Conservation (phyloP, 1,139 yeast genomes). For the Saccharomyces hybrid region DNA sequence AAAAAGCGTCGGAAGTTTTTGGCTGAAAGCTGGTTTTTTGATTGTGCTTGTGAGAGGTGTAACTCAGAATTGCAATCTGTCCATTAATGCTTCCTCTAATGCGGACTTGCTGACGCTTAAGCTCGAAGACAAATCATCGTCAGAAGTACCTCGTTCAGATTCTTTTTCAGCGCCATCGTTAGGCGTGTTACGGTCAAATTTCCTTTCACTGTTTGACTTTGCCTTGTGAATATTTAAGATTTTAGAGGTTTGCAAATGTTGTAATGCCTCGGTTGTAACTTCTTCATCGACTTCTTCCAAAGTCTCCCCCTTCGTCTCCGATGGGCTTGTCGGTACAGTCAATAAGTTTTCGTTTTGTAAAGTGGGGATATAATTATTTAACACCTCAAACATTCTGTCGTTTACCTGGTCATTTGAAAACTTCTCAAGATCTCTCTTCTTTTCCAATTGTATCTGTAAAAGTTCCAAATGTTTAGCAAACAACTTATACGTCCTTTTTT, state of each 20-base stretch:
- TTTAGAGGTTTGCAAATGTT: conserved; percentile 24
- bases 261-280: conserved; percentile 13
- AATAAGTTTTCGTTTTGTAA: neutral
- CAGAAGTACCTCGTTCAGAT: conserved; percentile 9
- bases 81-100: conserved; percentile 39
- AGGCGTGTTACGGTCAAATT: conserved; percentile 3
- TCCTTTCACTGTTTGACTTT: conserved; percentile 6
- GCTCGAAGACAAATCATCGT: conserved; percentile 24
- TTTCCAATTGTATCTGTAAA: conserved; percentile 21
- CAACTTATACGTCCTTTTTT: conserved; percentile 25
- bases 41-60: conserved; percentile 50
- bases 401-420: neutral
- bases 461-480: conserved; percentile 25
- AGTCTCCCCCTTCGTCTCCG: neutral
- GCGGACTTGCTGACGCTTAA: conserved; percentile 40
- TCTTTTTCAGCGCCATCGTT: conserved; percentile 3
- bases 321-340: neutral
- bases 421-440: conserved; percentile 10
- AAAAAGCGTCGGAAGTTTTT: conserved; percentile 40
- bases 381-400: neutral
- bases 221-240: conserved; percentile 15
- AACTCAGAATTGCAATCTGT: conserved; percentile 24
- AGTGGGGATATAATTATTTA: conserved; percentile 1
- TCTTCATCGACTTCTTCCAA: conserved; percentile 5
- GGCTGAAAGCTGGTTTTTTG: conserved; percentile 53